phyloP scores from a whole-genome alignment of 257 asterid genomes.

The Primulina huaijiensis region DNA sequence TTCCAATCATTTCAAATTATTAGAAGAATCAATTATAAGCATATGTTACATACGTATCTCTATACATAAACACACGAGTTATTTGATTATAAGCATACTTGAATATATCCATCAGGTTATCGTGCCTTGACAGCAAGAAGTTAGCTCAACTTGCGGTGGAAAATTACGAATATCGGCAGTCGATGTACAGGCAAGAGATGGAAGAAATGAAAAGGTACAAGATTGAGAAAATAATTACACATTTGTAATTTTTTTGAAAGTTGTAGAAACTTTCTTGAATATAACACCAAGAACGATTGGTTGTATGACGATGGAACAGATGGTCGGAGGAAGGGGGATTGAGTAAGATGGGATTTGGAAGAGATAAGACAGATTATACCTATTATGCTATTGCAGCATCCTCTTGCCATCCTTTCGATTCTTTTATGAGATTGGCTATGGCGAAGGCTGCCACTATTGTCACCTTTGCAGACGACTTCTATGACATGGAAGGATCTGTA shows the following conservation, averaged over 20 bases:
- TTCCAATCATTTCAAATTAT: too few species aligned
- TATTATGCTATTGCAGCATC: constrained; percentile 50
- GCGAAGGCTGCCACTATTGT: constrained; percentile 50
- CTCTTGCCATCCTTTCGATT: constrained; percentile 36
- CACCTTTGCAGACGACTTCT: constrained; percentile 58
- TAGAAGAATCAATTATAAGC: too few species aligned
- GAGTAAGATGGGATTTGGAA: constrained; percentile 60
- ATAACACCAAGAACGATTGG: too few species aligned
- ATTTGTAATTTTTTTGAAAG: too few species aligned
- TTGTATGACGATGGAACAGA: constrained; percentile 22
- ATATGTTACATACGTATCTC: too few species aligned
- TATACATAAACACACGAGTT: too few species aligned
- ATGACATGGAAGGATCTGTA: constrained; percentile 52
- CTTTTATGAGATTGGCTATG: constrained; percentile 32
- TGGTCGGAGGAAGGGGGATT: constrained; percentile 58
- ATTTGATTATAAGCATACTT: too few species aligned
- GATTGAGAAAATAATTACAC: too few species aligned
- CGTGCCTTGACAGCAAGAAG: constrained; percentile 39
- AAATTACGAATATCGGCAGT: constrained; percentile 46
- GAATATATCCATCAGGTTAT: constrained; percentile 28
- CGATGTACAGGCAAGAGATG: constrained; percentile 41
- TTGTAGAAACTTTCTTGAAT: too few species aligned
- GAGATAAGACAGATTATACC: constrained; percentile 50
- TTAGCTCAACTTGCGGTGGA: constrained; percentile 47
- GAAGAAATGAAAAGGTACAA: constrained; percentile 43